These are phyloP conservation scores for Calocybe gangraenosa DNA, from an alignment of 768 basidiomycete species.

Conservation along the genomic window DNA sequence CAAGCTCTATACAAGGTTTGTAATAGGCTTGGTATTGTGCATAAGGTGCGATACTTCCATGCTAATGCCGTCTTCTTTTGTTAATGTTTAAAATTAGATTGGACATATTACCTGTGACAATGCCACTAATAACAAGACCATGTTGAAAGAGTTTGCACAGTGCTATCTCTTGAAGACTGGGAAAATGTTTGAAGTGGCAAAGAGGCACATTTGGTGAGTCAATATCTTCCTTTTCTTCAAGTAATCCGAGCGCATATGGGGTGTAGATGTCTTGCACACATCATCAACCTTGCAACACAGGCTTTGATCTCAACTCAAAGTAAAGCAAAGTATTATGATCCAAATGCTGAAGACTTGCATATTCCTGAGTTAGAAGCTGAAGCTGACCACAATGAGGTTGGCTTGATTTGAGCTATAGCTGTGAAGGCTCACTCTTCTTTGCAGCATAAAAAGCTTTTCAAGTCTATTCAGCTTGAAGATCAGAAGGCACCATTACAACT, in stretches of 20 bases:
- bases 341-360: slow-evolving; percentile 17
- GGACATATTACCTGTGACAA: slow-evolving; percentile 34
- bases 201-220: not conserved
- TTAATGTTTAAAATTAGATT: too few species aligned
- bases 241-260: not conserved
- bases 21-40: too few species aligned
- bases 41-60: too few species aligned
- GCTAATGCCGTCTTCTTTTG: too few species aligned
- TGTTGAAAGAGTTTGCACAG: slow-evolving; percentile 23
- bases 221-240: not conserved
- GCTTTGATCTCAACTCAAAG: slow-evolving; percentile 22
- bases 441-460: slow-evolving; percentile 19
- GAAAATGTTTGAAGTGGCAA: not conserved
- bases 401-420: too few species aligned
- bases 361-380: slow-evolving; percentile 1
- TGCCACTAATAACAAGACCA: slow-evolving; percentile 32
- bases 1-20: too few species aligned
- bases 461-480: slow-evolving; percentile 12
- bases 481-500: slow-evolving; percentile 12
- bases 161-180: not conserved
- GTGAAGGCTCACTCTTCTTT: slow-evolving; percentile 24
- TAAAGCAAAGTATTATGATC: slow-evolving; percentile 20
- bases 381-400: slow-evolving; percentile 22
- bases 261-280: slow-evolving; percentile 24
- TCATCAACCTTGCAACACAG: slow-evolving; percentile 31